Conservation (phyloP, 2,329 filamentous ascomycete genomes). For the Acephala macrosclerotiorum region DNA sequence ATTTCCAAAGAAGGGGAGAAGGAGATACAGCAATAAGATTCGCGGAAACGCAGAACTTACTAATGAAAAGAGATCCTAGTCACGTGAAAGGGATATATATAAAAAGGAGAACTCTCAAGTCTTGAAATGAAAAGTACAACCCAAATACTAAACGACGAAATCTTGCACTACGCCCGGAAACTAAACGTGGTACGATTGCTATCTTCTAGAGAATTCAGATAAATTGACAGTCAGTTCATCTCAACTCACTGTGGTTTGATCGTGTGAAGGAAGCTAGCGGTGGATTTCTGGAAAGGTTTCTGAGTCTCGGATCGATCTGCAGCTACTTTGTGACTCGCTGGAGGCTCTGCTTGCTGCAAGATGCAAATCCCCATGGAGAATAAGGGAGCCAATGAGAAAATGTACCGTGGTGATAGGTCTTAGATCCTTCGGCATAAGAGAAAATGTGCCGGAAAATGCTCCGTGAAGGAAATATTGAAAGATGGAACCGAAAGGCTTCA, state of each 20-base stretch:
- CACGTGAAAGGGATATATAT: not conserved
- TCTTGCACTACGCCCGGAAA: constrained; percentile 1
- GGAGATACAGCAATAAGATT: not conserved
- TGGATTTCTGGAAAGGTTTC: not conserved
- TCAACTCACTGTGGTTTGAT: not conserved
- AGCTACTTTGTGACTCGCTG: not conserved
- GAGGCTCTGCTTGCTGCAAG: not conserved
- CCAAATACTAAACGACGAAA: constrained; percentile 5
- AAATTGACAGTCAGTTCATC: not conserved
- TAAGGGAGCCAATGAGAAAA: not conserved
- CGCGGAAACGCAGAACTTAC: not conserved
- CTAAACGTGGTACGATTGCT: not conserved
- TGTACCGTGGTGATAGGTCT: not conserved
- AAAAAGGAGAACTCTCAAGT: not conserved
- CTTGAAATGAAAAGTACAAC: constrained; percentile 3
- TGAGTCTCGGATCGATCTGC: not conserved
- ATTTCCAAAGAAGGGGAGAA: not conserved
- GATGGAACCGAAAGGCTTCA: not conserved
- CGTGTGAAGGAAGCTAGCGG: not conserved
- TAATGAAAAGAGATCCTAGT: not conserved
- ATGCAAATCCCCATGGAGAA: not conserved
- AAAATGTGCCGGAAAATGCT: not conserved
- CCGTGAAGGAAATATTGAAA: not conserved
- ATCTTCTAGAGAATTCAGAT: not conserved
- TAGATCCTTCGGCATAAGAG: not conserved